Percentiles rank a stretch among this genome's conserved stretches.
Conservation (phyloP, 129 eudicot genomes). For the Pittosporum tobira region DNA sequence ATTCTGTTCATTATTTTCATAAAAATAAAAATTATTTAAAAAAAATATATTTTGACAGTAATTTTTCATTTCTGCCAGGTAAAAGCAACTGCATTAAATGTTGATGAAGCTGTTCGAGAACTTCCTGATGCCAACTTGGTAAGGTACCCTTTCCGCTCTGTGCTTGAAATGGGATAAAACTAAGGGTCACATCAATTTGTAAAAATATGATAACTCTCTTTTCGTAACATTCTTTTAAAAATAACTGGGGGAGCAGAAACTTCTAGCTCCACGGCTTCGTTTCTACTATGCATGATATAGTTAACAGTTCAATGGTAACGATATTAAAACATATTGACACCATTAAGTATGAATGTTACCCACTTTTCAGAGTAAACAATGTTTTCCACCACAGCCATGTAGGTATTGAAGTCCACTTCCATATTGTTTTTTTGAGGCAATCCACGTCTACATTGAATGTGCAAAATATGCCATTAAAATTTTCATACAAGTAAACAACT, state of each 20-base stretch:
- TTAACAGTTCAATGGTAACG: background rate
- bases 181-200: background rate
- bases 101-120: constrained; percentile 92
- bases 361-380: background rate
- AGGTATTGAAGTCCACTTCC: background rate
- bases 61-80: constrained; percentile 41
- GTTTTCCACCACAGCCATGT: background rate
- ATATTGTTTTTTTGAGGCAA: background rate
- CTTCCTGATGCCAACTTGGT: constrained; percentile 99
- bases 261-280: background rate
- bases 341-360: background rate
- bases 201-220: background rate
- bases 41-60: background rate
- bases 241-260: background rate
- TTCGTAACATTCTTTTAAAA: background rate
- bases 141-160: constrained; percentile 67
- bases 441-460: no score
- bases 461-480: background rate
- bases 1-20: background rate
- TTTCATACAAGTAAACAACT: no score
- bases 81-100: constrained; percentile 96
- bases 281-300: background rate
- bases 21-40: no score
- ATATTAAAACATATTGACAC: background rate
- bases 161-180: constrained; percentile 11